Evolutionary conservation across 495 filamentous ascomycete species (phyloP).

Genomic region (Aspergillus affinis): DNA sequence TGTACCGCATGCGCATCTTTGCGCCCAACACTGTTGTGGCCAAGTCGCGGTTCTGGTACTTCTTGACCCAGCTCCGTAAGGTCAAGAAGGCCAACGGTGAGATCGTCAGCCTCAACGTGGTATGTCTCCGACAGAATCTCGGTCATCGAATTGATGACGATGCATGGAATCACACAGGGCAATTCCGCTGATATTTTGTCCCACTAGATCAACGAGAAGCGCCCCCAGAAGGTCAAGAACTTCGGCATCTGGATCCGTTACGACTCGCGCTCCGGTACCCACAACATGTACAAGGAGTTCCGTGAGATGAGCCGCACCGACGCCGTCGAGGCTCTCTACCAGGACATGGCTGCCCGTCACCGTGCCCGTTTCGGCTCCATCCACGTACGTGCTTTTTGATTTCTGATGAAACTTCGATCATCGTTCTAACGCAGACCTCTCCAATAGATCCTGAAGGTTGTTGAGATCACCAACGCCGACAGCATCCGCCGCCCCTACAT

Average conservation of each 20-base stretch:
- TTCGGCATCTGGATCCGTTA: slow-evolving; percentile 99
- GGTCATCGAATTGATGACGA: not conserved
- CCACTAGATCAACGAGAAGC: slow-evolving; percentile 91
- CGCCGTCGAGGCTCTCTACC: slow-evolving; percentile 95
- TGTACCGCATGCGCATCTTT: slow-evolving; percentile 99
- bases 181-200: slow-evolving; percentile 19
- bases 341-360: slow-evolving; percentile 99
- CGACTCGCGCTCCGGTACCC: slow-evolving; percentile 98
- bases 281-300: slow-evolving; percentile 99
- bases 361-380: slow-evolving; percentile 96
- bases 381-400: slow-evolving; percentile 65
- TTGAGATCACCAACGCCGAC: slow-evolving; percentile 89
- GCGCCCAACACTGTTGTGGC: slow-evolving; percentile 95
- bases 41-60: slow-evolving; percentile 99
- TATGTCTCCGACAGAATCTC: slow-evolving; percentile 47
- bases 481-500: slow-evolving; percentile 97
- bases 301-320: slow-evolving; percentile 94
- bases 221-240: slow-evolving; percentile 99
- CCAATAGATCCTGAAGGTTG: slow-evolving; percentile 90
- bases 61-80: slow-evolving; percentile 96
- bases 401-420: not conserved
- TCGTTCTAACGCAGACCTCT: slow-evolving; percentile 28
- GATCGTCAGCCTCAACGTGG: slow-evolving; percentile 95
- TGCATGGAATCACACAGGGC: slow-evolving; percentile 5
- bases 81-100: slow-evolving; percentile 99